Percentiles rank a stretch among this genome's conserved stretches.
These are phyloP conservation scores for Pichia insulana DNA, from an alignment of 805 yeast genomes.

Conservation along the genomic window DNA sequence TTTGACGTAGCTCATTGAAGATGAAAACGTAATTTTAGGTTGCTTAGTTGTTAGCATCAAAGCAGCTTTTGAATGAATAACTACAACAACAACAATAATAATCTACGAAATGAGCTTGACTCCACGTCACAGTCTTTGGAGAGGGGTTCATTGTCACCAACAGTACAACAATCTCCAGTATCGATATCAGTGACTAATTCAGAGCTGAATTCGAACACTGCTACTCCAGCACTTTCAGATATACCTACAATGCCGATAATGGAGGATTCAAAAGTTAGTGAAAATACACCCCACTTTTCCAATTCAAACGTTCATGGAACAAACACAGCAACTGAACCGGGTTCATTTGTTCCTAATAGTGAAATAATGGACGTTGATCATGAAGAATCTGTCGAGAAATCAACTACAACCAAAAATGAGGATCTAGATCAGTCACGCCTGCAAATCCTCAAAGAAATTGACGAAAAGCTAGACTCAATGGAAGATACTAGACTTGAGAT, in stretches of 20 bases:
- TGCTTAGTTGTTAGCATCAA: too few relatives aligned
- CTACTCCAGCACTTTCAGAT: neutral
- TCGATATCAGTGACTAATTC: neutral
- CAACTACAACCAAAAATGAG: neutral
- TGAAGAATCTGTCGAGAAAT: neutral
- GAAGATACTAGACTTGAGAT: conserved; percentile 30
- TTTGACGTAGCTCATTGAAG: too few relatives aligned
- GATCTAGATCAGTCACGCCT: neutral
- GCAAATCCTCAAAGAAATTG: neutral
- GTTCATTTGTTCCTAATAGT: too few relatives aligned
- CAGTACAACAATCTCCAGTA: neutral
- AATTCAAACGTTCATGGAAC: too few relatives aligned
- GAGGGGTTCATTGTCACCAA: neutral
- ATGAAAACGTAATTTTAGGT: too few relatives aligned
- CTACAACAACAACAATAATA: too few relatives aligned
- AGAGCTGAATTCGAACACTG: neutral
- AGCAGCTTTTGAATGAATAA: too few relatives aligned
- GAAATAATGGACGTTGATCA: neutral
- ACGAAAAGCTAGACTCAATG: conserved; percentile 8
- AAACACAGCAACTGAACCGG: too few relatives aligned
- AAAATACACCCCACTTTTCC: neutral
- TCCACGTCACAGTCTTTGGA: too few relatives aligned
- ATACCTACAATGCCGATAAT: neutral
- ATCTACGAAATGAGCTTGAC: too few relatives aligned
- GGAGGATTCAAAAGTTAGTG: neutral